Evolutionary conservation across 1,284 basidiomycete genomes (phyloP), one percentile per base, ranked within the genome.

Genomic region (Fereydounia khargensis): DNA sequence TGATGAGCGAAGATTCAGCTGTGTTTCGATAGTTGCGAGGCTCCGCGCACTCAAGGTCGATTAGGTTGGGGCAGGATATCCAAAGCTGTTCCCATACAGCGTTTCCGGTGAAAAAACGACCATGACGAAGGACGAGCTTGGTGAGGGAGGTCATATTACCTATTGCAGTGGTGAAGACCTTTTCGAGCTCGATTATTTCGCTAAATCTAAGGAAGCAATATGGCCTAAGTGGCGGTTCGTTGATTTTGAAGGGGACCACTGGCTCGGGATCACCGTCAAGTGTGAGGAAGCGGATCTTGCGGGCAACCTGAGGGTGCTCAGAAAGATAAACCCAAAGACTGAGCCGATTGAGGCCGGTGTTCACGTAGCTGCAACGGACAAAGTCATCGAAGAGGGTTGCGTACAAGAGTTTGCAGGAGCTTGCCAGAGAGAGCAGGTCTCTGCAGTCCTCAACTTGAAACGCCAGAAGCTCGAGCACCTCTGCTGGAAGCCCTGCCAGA

Each of bases 401-500:
- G 17, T 22, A 18, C 14, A 43, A 5, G 9, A 13, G 20, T 19
- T 27, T 18, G 20, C 25, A 36, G 16, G 41, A 36, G 7, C 24
- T 7, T 1, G 42, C 24, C 18, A 57, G 32, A 28, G 35, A 11
- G 49, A 48, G 21, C 20, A 53, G 19, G 32, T 47, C 19, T 32
- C 6, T 18, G 31, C 17, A 18, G 7, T 3, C 17, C 16, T 51
- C 27, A 38, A 51, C 16, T 45, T 51, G 21, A 38, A 51, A 24
- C 37, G 48, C 21, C 36, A 32, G 22, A 35, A 51, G 24, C 45
- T 35, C 36, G 48, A 51, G 8, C 16, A 33, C 19, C n/a, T 33
- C 31, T 17, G 31, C 16, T 18, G 31, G 31, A 5, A 33, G 31
- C 16, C 31, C n/a, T n/a, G n/a, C n/a, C n/a, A n/a, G n/a, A n/a